Percentiles rank a stretch among this genome's conserved stretches.
phyloP scores from a whole-genome alignment of 139 green algal genomes.

The Ettlia oleoabundans region DNA sequence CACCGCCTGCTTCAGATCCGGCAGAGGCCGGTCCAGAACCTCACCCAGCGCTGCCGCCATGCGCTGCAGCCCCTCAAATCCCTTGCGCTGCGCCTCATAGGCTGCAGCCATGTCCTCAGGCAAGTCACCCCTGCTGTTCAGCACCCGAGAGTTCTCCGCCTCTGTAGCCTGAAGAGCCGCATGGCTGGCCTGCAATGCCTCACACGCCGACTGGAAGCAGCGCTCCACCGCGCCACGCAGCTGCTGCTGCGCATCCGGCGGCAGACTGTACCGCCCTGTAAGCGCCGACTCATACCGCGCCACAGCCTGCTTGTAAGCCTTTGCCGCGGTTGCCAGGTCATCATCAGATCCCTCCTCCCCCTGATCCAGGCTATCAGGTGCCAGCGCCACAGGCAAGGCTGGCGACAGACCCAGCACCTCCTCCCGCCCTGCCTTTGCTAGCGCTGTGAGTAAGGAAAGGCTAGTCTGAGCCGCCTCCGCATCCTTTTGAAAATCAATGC shows the following conservation, averaged over 20 bases:
- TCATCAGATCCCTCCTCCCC: constrained; percentile 36
- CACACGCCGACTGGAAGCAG: constrained; percentile 55
- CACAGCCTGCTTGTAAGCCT: constrained; percentile 23
- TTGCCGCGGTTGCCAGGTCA: constrained; percentile 25
- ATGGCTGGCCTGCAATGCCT: constrained; percentile 66
- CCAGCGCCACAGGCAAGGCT: constrained; percentile 31
- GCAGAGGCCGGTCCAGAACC: constrained; percentile 67
- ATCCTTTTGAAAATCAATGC: constrained; percentile 55
- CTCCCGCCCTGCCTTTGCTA: constrained; percentile 70
- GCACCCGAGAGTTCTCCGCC: constrained; percentile 25
- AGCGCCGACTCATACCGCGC: constrained; percentile 54
- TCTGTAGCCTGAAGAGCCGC: constrained; percentile 62
- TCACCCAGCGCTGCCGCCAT: constrained; percentile 66
- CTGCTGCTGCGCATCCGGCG: constrained; percentile 24
- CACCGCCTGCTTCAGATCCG: constrained; percentile 65
- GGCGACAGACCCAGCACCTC: constrained; percentile 70
- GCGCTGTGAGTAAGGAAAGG: constrained; percentile 74
- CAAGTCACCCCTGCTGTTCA: constrained; percentile 75
- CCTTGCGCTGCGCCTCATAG: constrained; percentile 76
- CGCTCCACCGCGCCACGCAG: constrained; percentile 28
- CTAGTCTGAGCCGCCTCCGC: constrained; percentile 54
- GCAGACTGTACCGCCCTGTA: constrained; percentile 10
- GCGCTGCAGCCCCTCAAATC: constrained; percentile 74
- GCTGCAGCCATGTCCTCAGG: constrained; percentile 70
- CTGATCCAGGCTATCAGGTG: neutral